A percentile compares a stretch with the other conserved stretches of the same genome.
Conservation (phyloP, 2,329 filamentous ascomycete species). For the Aspergillus bombycis region DNA sequence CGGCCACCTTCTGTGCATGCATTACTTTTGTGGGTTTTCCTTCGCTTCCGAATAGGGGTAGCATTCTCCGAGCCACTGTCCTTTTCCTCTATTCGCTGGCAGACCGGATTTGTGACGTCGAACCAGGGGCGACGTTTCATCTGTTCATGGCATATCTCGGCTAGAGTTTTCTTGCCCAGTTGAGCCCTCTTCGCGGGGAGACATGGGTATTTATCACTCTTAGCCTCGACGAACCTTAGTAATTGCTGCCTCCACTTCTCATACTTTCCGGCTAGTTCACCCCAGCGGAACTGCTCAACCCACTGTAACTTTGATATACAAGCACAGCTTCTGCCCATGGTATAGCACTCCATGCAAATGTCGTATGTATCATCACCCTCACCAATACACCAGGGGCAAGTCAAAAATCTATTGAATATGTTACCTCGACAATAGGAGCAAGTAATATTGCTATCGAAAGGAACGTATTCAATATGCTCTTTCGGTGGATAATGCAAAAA, state of each 20-base stretch:
- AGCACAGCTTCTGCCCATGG: slow-evolving; percentile 91
- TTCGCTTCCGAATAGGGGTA: slow-evolving; percentile 64
- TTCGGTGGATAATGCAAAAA: slow-evolving; percentile 67
- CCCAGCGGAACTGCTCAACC: slow-evolving; percentile 93
- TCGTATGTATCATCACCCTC: slow-evolving; percentile 88
- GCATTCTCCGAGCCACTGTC: slow-evolving; percentile 61
- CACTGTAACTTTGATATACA: slow-evolving; percentile 85
- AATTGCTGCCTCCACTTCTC: slow-evolving; percentile 82
- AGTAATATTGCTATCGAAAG: slow-evolving; percentile 88
- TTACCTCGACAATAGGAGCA: slow-evolving; percentile 96
- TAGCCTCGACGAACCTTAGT: slow-evolving; percentile 70
- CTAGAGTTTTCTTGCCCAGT: slow-evolving; percentile 75
- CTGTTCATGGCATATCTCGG: slow-evolving; percentile 93
- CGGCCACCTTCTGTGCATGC: slow-evolving; percentile 54
- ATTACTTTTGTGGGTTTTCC: slow-evolving; percentile 56
- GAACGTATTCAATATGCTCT: slow-evolving; percentile 73
- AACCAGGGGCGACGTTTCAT: slow-evolving; percentile 78
- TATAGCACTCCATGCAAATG: slow-evolving; percentile 96
- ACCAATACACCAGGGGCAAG: slow-evolving; percentile 81
- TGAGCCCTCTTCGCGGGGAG: slow-evolving; percentile 70
- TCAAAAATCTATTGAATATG: slow-evolving; percentile 95
- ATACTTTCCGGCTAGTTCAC: slow-evolving; percentile 74
- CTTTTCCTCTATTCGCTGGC: slow-evolving; percentile 33
- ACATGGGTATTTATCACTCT: slow-evolving; percentile 61
- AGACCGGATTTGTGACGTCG: slow-evolving; percentile 69